Percentiles rank a stretch among this genome's conserved stretches.
Evolutionary conservation across 352 stramenopile species (phyloP).

Genomic region (Aphanomyces astaci): DNA sequence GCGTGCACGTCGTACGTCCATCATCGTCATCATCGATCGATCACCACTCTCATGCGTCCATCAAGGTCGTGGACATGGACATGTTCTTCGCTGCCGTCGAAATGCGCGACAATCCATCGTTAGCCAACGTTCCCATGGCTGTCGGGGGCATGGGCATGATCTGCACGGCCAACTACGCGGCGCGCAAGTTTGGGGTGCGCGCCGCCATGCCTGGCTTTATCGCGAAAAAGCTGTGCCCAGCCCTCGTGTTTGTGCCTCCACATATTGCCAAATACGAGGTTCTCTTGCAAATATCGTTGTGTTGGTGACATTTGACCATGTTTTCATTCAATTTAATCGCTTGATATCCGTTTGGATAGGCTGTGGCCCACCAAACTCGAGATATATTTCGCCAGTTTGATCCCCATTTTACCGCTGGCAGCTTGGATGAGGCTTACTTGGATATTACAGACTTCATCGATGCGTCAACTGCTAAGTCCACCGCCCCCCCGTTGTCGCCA

Average conservation of each 20-base stretch:
- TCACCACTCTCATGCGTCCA: not conserved
- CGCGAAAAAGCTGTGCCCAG: conserved; percentile 89
- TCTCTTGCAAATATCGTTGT: not conserved
- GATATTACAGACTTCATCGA: conserved; percentile 67
- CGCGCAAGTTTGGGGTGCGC: conserved; percentile 90
- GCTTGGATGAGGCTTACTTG: conserved; percentile 92
- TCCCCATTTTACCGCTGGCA: conserved; percentile 84
- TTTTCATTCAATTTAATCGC: too few relatives aligned
- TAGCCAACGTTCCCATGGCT: conserved; percentile 84
- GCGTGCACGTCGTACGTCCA: conserved; percentile 70
- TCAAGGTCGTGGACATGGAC: conserved; percentile 93
- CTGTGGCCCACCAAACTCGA: conserved; percentile 63
- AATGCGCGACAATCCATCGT: conserved; percentile 85
- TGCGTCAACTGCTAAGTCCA: not conserved
- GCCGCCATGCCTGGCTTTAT: conserved; percentile 96
- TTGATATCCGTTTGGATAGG: not conserved
- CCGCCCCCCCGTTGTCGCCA: too few relatives aligned
- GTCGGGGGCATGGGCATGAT: conserved; percentile 93
- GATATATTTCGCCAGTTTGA: conserved; percentile 90
- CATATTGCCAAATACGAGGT: conserved; percentile 89
- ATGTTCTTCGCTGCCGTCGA: conserved; percentile 97
- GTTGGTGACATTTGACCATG: too few relatives aligned
- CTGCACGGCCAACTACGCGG: conserved; percentile 93
- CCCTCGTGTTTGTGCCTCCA: conserved; percentile 87
- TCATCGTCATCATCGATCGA: not conserved